phyloP scores from a whole-genome alignment of 208 protist genomes.

The Acanthamoeba culbertsoni region DNA sequence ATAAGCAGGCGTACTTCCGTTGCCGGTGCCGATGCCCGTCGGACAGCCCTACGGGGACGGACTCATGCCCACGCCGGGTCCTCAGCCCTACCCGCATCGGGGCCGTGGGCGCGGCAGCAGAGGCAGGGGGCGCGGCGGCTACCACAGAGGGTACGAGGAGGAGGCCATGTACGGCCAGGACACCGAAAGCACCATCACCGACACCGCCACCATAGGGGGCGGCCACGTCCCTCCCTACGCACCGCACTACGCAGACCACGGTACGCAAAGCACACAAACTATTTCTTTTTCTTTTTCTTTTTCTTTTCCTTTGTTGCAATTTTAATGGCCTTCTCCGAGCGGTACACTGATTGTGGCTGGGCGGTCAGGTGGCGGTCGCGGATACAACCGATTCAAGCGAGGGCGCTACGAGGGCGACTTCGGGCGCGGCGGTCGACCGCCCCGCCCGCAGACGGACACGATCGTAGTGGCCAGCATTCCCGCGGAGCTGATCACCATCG shows the following conservation, averaged over 20 bases:
- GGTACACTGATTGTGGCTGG: too few relatives aligned
- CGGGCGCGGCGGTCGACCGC: background rate
- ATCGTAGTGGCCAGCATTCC: conserved; percentile 19
- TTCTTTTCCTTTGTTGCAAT: too few relatives aligned
- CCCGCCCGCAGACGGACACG: background rate
- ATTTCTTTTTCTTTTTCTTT: too few relatives aligned
- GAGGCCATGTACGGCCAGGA: background rate
- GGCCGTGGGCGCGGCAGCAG: background rate
- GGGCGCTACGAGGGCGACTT: background rate
- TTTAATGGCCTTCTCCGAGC: too few relatives aligned
- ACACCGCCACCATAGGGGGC: background rate
- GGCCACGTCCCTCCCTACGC: background rate
- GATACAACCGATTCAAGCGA: background rate
- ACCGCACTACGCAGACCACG: background rate
- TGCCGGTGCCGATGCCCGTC: background rate
- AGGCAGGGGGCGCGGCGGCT: background rate
- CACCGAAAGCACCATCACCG: background rate
- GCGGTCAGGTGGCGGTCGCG: background rate
- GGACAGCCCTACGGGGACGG: background rate
- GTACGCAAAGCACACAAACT: too few relatives aligned
- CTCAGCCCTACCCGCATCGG: background rate
- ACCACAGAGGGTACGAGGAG: background rate
- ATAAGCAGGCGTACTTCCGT: background rate
- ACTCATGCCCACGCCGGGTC: background rate
- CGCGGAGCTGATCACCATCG: background rate